phyloP scores from a whole-genome alignment of 2,329 filamentous ascomycete genomes.

The Onygenales sp. region DNA sequence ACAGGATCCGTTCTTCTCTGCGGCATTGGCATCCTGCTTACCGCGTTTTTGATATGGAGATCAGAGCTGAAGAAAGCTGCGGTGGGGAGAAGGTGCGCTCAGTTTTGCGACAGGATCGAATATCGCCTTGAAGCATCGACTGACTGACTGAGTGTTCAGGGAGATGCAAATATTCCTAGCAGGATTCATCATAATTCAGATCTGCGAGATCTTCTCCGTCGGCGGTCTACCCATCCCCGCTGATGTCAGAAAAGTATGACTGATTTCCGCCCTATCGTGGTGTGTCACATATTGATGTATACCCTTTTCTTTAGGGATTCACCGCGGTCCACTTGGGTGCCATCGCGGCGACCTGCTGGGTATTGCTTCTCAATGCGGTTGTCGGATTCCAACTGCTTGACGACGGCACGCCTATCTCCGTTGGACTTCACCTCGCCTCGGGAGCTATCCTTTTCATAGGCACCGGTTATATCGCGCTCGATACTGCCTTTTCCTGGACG shows the following conservation, averaged over 20 bases:
- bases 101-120: background rate
- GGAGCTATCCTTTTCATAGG: constrained; percentile 69
- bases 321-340: constrained; percentile 82
- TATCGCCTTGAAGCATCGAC: background rate
- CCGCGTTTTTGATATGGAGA: constrained; percentile 60
- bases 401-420: constrained; percentile 77
- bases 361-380: constrained; percentile 81
- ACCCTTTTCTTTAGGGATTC: constrained; percentile 55
- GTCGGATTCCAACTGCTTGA: constrained; percentile 92
- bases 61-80: constrained; percentile 89
- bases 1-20: constrained; percentile 79
- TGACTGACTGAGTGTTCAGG: constrained; percentile 37
- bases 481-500: constrained; percentile 83
- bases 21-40: constrained; percentile 62
- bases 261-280: constrained; percentile 24
- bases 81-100: constrained; percentile 72
- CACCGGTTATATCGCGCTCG: constrained; percentile 89
- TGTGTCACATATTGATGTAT: background rate
- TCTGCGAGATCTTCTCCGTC: constrained; percentile 95
- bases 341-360: constrained; percentile 81
- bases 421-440: constrained; percentile 65
- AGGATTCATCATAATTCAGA: constrained; percentile 75
- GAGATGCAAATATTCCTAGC: constrained; percentile 94
- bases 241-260: constrained; percentile 59
- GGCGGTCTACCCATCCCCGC: constrained; percentile 72